phyloP scores from a whole-genome alignment of 495 filamentous ascomycete genomes.

The Geopyxis carbonaria region DNA sequence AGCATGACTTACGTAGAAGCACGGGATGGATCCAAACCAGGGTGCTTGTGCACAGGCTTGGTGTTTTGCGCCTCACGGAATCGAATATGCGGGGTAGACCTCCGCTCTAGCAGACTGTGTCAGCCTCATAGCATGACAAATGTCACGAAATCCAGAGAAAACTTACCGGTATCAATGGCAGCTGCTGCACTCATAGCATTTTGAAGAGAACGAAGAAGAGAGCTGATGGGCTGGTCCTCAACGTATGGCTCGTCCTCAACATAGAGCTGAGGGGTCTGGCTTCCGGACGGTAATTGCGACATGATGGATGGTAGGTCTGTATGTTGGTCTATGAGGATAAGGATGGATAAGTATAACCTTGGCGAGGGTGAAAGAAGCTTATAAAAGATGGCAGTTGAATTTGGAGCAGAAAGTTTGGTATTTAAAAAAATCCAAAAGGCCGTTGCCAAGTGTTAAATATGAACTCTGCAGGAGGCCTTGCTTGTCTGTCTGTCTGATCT shows the following conservation, averaged over 20 bases:
- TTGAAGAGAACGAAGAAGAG: constrained; percentile 2
- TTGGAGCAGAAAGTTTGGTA: too few relatives aligned
- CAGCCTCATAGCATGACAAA: too few relatives aligned
- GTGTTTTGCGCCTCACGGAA: constrained; percentile 13
- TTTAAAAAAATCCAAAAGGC: too few relatives aligned
- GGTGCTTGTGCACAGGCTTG: constrained; percentile 12
- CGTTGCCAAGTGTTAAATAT: too few relatives aligned
- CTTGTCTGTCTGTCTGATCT: too few relatives aligned
- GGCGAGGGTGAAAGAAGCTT: too few relatives aligned
- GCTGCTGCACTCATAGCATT: constrained; percentile 5
- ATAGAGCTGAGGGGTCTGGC: background rate
- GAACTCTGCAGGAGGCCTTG: too few relatives aligned
- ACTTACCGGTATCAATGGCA: constrained; percentile 14
- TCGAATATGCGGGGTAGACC: constrained; percentile 24
- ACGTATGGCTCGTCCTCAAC: background rate
- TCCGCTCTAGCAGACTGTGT: constrained; percentile 14
- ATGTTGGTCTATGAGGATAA: too few relatives aligned
- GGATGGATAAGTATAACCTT: too few relatives aligned
- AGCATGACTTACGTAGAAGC: constrained; percentile 21
- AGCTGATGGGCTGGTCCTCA: constrained; percentile 1
- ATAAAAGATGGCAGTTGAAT: too few relatives aligned
- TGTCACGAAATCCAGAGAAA: background rate
- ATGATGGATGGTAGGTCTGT: too few relatives aligned
- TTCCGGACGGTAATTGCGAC: too few relatives aligned
- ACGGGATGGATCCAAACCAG: constrained; percentile 15